These are phyloP conservation scores for Quercus gilva DNA, from an alignment of 306 rosid species.

Conservation along the genomic window DNA sequence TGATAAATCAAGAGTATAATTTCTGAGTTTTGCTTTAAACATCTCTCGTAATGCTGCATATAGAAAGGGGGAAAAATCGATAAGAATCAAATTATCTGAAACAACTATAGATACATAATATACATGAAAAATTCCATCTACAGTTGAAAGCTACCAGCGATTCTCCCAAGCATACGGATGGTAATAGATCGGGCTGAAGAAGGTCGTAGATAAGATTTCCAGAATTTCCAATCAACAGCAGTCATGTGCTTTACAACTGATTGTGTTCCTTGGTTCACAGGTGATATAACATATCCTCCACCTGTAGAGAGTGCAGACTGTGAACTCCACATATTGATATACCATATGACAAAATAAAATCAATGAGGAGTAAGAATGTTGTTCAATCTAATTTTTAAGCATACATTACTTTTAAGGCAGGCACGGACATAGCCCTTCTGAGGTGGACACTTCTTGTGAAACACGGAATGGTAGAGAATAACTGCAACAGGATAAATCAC, in stretches of 20 bases:
- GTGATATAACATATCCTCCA: constrained; percentile 88
- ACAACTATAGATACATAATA: not conserved
- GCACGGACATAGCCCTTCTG: constrained; percentile 81
- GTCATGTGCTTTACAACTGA: constrained; percentile 88
- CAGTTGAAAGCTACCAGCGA: constrained; percentile 55
- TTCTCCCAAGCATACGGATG: constrained; percentile 74
- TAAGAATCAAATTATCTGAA: not conserved
- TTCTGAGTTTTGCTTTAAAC: constrained; percentile 50
- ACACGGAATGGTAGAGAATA: constrained; percentile 70
- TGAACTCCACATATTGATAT: not conserved
- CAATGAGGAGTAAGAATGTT: not conserved
- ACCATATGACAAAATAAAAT: not conserved
- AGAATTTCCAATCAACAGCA: constrained; percentile 86
- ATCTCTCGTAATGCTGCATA: constrained; percentile 74
- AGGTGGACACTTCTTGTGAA: constrained; percentile 66
- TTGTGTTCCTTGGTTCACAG: constrained; percentile 64
- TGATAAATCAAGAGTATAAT: constrained; percentile 31
- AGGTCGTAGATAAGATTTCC: constrained; percentile 67
- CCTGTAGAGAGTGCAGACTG: constrained; percentile 36
- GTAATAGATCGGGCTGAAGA: constrained; percentile 64
- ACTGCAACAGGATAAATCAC: constrained; percentile 47
- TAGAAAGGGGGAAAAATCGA: not conserved
- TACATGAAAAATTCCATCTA: not conserved
- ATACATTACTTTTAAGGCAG: constrained; percentile 89
- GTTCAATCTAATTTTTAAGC: constrained; percentile 19